phyloP scores from a whole-genome alignment of 208 protist species.

The Perkinsela sp. region DNA sequence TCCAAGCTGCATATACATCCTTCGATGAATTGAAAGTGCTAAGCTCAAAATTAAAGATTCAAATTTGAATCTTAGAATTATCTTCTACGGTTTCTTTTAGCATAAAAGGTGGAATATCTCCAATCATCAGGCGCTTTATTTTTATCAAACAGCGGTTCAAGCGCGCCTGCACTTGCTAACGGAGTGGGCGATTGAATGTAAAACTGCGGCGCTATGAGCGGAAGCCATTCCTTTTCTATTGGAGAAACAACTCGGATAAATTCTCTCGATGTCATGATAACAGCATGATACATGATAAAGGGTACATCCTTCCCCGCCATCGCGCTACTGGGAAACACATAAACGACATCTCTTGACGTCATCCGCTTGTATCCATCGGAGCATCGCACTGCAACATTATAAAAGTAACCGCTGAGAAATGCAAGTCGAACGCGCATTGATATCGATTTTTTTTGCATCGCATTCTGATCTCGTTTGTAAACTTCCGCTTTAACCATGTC shows the following conservation, averaged over 20 bases:
- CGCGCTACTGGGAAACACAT: constrained; percentile 3
- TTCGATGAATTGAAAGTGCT: no score
- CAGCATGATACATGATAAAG: constrained; percentile 88
- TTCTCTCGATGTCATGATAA: constrained; percentile 82
- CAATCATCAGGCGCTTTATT: constrained; percentile 12
- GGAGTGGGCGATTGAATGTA: constrained; percentile 16
- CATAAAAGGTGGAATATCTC: constrained; percentile 3
- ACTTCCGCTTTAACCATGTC: constrained; percentile 11
- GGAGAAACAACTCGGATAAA: constrained; percentile 79
- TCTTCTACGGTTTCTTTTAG: not conserved
- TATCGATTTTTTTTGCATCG: not conserved
- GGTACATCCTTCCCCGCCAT: constrained; percentile 52
- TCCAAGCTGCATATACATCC: no score
- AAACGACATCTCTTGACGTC: not conserved
- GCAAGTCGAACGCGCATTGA: not conserved
- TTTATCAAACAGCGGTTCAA: constrained; percentile 26
- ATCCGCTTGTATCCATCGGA: not conserved
- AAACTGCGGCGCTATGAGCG: constrained; percentile 74
- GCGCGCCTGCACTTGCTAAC: constrained; percentile 9
- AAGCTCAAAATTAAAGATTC: no score
- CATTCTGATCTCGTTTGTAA: not conserved
- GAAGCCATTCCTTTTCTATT: constrained; percentile 73
- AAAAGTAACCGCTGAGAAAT: not conserved
- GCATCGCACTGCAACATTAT: not conserved
- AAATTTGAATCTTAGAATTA: no score